Evolutionary conservation across 2,329 filamentous ascomycete species (phyloP), one percentile per base, ranked within the genome.

Genomic region (Nemania abortiva): DNA sequence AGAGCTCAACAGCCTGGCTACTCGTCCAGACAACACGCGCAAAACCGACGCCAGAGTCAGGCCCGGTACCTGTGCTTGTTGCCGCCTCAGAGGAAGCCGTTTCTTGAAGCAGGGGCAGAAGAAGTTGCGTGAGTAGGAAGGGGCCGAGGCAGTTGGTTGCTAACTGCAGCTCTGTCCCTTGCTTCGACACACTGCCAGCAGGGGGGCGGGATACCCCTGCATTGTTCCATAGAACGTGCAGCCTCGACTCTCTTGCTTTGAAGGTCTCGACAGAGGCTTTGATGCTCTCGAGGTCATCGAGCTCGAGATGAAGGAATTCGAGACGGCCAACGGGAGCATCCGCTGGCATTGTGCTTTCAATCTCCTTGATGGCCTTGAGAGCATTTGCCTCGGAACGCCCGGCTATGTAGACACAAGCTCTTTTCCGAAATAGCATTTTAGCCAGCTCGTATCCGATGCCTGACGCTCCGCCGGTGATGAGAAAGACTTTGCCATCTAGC

Each of bases 121-220:
- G 78, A 1, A 80, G 73, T 34, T 76, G 73, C 0, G 80, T 80
- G 63, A 83, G 74, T 10, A 81, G 71, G 29, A 81, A 75, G 0
- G 78, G 77, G 0, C 76, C 80, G 27, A 82, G 72, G 53, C 77
- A 82, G 50, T 82, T 78, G 31, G 78, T 75, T 2, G 77, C 81
- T 0, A 82, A 54, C 63, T 81, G 76, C 1, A 76, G 49, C 64
- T 83, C 81, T n/a, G 81, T 68, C 2, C 77, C 80, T 54, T 82
- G 81, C 11, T 67, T 73, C 2, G 77, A 79, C 1, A 66, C 64
- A 10, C 73, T 74, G 0, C 73, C 74, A 2, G 56, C 20, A 3
- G 74, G 70, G 0, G 69, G 60, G 1, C 60, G 62, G 1, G 74
- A 77, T 10, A 74, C 70, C 0, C 77, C 78, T 0, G 66, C 70